Conservation (phyloP, 805 yeast species). For the Suhomyces kilbournensis region DNA sequence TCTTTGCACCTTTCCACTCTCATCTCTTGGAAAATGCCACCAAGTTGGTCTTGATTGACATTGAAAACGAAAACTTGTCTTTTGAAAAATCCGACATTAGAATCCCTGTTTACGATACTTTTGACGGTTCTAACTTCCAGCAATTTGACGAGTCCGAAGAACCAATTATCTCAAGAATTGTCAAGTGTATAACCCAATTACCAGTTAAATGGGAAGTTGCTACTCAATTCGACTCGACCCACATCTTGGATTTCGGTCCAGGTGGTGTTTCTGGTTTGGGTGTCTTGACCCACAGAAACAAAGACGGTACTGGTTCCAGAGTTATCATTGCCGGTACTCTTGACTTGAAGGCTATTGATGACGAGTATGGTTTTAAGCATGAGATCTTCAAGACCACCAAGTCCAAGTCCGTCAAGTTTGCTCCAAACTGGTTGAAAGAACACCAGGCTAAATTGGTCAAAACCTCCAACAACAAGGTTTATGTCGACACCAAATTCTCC, state of each 20-base stretch:
- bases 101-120: constrained; percentile 92
- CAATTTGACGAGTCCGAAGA: constrained; percentile 33
- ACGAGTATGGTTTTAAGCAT: constrained; percentile 93
- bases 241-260: constrained; percentile 95
- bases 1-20: constrained; percentile 96
- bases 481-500: constrained; percentile 92
- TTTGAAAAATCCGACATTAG: constrained; percentile 55
- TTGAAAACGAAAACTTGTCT: constrained; percentile 49
- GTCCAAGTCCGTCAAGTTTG: constrained; percentile 62
- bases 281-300: constrained; percentile 92
- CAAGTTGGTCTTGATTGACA: constrained; percentile 61
- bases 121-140: constrained; percentile 76
- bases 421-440: constrained; percentile 88
- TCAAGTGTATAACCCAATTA: constrained; percentile 78
- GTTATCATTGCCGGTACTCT: constrained; percentile 90
- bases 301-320: constrained; percentile 98
- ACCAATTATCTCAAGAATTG: constrained; percentile 64
- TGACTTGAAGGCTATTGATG: constrained; percentile 59
- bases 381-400: constrained; percentile 78
- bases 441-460: constrained; percentile 82
- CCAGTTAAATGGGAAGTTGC: constrained; percentile 96
- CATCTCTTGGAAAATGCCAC: constrained; percentile 76
- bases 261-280: constrained; percentile 98
- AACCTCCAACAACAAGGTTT: constrained; percentile 67
- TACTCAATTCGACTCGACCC: constrained; percentile 78